Base-by-base conservation (phyloP, 1,139 yeast genomes). In the Meyerozyma athensensis region DNA sequence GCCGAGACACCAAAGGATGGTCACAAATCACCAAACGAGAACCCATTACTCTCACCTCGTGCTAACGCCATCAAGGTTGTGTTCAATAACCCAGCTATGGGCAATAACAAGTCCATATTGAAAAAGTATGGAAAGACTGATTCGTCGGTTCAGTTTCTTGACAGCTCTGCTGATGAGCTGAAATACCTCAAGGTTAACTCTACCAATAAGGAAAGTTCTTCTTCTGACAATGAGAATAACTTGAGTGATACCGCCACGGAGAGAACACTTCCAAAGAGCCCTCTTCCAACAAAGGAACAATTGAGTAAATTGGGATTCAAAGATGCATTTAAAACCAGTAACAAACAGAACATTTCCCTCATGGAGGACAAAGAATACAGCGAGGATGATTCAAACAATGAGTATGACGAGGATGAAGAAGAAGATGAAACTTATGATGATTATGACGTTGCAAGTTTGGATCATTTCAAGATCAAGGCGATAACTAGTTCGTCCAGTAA, bases 21-120 rank as follows among this genome's bases (percentile, higher is more conserved):
- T 20, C 34, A 34, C 10, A 12, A 12, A 24, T 32, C 35, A 21
- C 5, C 24, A 20, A 24, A 12, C 10, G n/a, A 13, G 2, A 23
- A 17, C 6, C 17, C 35, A 16, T 16, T 32, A 14, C 19, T 16
- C 14, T 23, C 68, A 22, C 72, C 73, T 1, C 49, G 69, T 38
- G 74, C 74, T 1, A 59, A 62, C 33, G 75, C 76, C n/a, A 70
- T 70, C 36, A 68, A 61, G 46, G 61, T 59, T 43, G 74, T 70
- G 1, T 70, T 70, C 46, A 68, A 67, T 47, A 69, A 68, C 40
- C 73, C 72, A 2, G 74, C 72, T 1, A 68, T 69, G 59, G 49
- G 48, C 13, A 46, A 45, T 19, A 19, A 22, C 19, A 30, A 34
- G 13, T 19, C 36, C 5, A 26, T 20, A 7, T 28, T 28, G 32